A percentile compares a stretch with the other conserved stretches of the same genome.
Conservation (phyloP, 768 basidiomycete genomes). For the Gymnopilus junonius region DNA sequence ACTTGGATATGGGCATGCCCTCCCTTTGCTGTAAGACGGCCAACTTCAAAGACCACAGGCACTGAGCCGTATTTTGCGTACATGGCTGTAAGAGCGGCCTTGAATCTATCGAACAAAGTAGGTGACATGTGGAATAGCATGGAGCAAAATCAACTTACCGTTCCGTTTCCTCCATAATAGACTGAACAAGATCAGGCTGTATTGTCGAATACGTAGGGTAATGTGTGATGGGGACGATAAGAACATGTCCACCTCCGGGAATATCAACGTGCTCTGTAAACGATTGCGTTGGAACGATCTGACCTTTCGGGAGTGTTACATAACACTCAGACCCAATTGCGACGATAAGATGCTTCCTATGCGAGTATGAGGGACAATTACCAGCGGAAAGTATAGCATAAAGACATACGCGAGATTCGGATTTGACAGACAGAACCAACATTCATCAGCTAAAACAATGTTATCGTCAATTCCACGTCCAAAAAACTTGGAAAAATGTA, state of each 20-base stretch:
- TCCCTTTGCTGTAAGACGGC: constrained; percentile 79
- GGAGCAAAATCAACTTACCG: constrained; percentile 44
- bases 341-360: constrained; percentile 93
- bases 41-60: constrained; percentile 87
- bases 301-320: constrained; percentile 94
- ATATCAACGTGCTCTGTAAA: constrained; percentile 54
- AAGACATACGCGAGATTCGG: constrained; percentile 79
- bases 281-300: constrained; percentile 83
- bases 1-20: constrained; percentile 95
- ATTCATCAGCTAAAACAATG: constrained; percentile 73
- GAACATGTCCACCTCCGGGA: constrained; percentile 95
- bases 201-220: constrained; percentile 87
- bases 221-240: constrained; percentile 93
- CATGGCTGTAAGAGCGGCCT: constrained; percentile 70
- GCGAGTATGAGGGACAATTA: constrained; percentile 10
- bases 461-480: background rate
- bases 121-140: background rate
- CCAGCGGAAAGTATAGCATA: background rate
- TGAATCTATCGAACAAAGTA: constrained; percentile 58
- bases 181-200: constrained; percentile 72
- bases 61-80: constrained; percentile 72
- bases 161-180: constrained; percentile 82
- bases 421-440: constrained; percentile 99
- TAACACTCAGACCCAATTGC: constrained; percentile 95
- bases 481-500: background rate